Evolutionary conservation across 495 filamentous ascomycete genomes (phyloP).

Genomic region (Annulohypoxylon bovei): DNA sequence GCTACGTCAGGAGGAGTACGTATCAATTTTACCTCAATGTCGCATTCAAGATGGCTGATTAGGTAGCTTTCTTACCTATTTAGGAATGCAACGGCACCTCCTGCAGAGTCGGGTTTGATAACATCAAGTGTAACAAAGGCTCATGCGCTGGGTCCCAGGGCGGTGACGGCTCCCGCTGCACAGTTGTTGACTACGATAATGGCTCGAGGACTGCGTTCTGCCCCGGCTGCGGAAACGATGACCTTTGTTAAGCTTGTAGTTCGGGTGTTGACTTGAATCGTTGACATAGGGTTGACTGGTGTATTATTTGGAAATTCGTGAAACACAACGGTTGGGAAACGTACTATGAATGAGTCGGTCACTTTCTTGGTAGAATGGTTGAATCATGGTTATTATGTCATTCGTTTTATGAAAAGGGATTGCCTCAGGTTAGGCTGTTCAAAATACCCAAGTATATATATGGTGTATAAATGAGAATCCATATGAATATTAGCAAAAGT

Average conservation of each 20-base stretch:
- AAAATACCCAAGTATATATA: too few species aligned
- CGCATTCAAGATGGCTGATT: neutral
- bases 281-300: neutral
- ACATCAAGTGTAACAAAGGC: neutral
- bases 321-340: neutral
- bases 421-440: neutral
- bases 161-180: constrained; percentile 4
- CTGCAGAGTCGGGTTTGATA: neutral
- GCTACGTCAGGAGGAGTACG: neutral
- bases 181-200: constrained; percentile 4
- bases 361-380: neutral
- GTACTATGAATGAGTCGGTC: neutral
- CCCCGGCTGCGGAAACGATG: neutral
- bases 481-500: neutral
- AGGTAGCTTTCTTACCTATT: neutral
- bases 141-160: constrained; percentile 6
- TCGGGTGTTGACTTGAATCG: neutral
- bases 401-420: neutral
- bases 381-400: neutral
- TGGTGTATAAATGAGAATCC: neutral
- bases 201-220: neutral
- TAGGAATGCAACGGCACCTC: constrained; percentile 16
- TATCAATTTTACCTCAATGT: neutral
- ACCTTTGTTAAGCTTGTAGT: neutral
- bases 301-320: neutral